Evolutionary conservation across 805 yeast species (phyloP).

Genomic region (Cyberlindnera americana): DNA sequence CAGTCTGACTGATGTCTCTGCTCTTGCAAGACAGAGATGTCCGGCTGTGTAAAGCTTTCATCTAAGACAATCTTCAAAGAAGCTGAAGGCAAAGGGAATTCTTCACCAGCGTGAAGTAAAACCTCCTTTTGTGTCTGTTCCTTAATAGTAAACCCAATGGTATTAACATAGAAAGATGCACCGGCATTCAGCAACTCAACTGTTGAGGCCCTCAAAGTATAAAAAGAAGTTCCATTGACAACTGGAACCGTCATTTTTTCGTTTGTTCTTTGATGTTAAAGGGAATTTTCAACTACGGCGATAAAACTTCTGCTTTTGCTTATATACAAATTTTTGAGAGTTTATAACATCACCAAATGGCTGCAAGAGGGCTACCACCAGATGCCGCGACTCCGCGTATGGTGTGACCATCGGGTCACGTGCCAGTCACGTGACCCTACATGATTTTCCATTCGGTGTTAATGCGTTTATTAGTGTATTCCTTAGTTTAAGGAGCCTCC

Average conservation of each 20-base stretch:
- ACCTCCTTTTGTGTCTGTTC: slow-evolving; percentile 13
- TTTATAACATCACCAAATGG: background rate
- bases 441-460: background rate
- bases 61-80: slow-evolving; percentile 28
- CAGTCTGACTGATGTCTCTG: slow-evolving; percentile 39
- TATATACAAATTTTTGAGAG: no score
- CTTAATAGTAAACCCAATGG: slow-evolving; percentile 36
- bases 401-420: background rate
- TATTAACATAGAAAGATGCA: slow-evolving; percentile 51
- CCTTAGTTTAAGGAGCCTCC: slow-evolving; percentile 6
- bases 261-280: background rate
- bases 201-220: slow-evolving; percentile 51
- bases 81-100: slow-evolving; percentile 28
- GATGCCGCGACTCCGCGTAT: background rate
- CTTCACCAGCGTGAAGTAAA: slow-evolving; percentile 31
- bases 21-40: slow-evolving; percentile 27
- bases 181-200: slow-evolving; percentile 42
- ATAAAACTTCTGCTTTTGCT: no score
- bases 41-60: slow-evolving; percentile 20
- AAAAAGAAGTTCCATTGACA: slow-evolving; percentile 55
- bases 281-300: background rate
- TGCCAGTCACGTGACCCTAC: slow-evolving; percentile 1
- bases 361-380: slow-evolving; percentile 6
- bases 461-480: no score
- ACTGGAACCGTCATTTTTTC: slow-evolving; percentile 31